Evolutionary conservation across 1,139 yeast genomes (phyloP), one percentile per base, ranked within the genome.

Genomic region (Yamadazyma dendronema): DNA sequence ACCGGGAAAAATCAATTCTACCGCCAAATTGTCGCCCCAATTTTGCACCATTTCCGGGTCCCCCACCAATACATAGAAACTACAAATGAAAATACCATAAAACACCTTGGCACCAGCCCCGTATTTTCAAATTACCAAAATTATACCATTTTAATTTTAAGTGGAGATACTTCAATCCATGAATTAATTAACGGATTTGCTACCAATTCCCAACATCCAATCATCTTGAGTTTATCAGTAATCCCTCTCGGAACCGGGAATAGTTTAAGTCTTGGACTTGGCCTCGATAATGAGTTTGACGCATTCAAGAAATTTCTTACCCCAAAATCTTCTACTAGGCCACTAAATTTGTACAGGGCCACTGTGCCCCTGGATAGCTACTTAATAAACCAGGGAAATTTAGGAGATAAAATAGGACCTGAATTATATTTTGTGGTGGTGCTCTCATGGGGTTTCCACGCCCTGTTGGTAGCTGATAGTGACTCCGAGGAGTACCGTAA

Each of bases 221-320:
- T 19, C 8, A 46, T 54, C 2, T 35, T 72, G 30, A 52, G 56
- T 11, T 36, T 85, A 2, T 62, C 69, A 9, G 73, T 80, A 3
- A 62, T 89, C 16, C 95, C 97, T 0, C 70, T 81, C 38, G 97
- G 97, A 1, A 83, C 96, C 0, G 97, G 96, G 0, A 89, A 89
- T 54, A 89, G 95, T 7, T 64, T 87, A 38, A 77, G 88, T 2
- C 72, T 77, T 14, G 81, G 95, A 0, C 50, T 82, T 8, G 80
- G 78, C 1, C 52, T 79, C 13, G 45, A 48, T 0, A 50, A 53
- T 11, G 65, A 66, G 19, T 59, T 72, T 2, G 52, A 68, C 4
- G 64, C 67, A 0, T 66, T 84, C 1, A 28, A 17, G 31, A 17
- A 28, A 28, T 11, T 16, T 9, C 6, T 28, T 12, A 16, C 23